A percentile compares a stretch with the other conserved stretches of the same genome.
Evolutionary conservation across 495 filamentous ascomycete genomes (phyloP).

Genomic region (Hapsidospora chrysogenum): DNA sequence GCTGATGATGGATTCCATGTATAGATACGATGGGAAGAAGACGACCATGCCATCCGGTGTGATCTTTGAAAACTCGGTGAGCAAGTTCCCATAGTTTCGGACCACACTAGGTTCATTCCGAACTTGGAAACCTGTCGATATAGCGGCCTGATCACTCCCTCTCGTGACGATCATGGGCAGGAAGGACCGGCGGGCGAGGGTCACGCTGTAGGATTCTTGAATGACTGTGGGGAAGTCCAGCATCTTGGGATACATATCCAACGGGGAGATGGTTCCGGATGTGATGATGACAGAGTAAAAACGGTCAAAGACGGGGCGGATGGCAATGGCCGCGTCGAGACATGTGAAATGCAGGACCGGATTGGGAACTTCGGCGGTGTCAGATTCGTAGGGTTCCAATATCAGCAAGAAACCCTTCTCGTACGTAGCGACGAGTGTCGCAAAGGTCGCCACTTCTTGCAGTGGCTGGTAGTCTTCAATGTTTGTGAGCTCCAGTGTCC

Average conservation of each 20-base stretch:
- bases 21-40: conserved; percentile 96
- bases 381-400: conserved; percentile 89
- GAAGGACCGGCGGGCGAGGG: conserved; percentile 86
- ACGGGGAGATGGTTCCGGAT: conserved; percentile 86
- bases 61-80: conserved; percentile 85
- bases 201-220: conserved; percentile 95
- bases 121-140: conserved; percentile 83
- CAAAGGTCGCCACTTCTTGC: conserved; percentile 96
- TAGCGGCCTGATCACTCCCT: conserved; percentile 80
- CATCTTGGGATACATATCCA: conserved; percentile 99
- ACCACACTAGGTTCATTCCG: conserved; percentile 90
- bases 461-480: conserved; percentile 96
- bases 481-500: conserved; percentile 89
- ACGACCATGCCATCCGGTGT: conserved; percentile 96
- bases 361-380: conserved; percentile 88
- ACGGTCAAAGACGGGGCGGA: conserved; percentile 93
- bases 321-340: conserved; percentile 93
- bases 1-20: conserved; percentile 97
- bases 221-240: conserved; percentile 80
- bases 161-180: conserved; percentile 94
- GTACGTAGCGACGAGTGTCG: conserved; percentile 93
- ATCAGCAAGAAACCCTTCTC: conserved; percentile 95
- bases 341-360: conserved; percentile 93
- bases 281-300: conserved; percentile 98
- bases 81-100: conserved; percentile 82